These are phyloP conservation scores for Leptographium galeiforme DNA, from an alignment of 2,329 filamentous ascomycete genomes.

Conservation along the genomic window DNA sequence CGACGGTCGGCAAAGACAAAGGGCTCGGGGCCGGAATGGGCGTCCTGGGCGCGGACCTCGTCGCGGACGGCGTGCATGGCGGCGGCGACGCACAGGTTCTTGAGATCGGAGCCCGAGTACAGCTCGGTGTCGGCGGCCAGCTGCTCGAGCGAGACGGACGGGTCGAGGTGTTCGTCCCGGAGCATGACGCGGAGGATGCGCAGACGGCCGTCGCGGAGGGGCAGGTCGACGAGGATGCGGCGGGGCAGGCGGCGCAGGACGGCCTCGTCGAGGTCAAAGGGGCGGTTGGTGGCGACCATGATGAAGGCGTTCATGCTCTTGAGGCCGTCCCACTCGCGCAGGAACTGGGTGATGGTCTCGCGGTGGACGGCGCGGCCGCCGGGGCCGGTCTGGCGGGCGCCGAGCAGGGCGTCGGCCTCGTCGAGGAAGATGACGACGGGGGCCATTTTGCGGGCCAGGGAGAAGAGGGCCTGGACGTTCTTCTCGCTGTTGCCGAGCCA, in stretches of 20 bases:
- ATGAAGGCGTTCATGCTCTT: conserved; percentile 63
- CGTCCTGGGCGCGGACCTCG: conserved; percentile 35
- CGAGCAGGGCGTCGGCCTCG: conserved; percentile 87
- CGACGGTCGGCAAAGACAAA: conserved; percentile 50
- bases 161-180: conserved; percentile 44
- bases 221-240: conserved; percentile 60
- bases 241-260: conserved; percentile 65
- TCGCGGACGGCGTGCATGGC: conserved; percentile 69
- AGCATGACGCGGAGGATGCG: conserved; percentile 58
- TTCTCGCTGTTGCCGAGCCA: conserved; percentile 95
- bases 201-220: conserved; percentile 44
- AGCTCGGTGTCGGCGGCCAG: conserved; percentile 57
- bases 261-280: conserved; percentile 86
- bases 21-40: conserved; percentile 22
- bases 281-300: conserved; percentile 94
- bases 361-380: conserved; percentile 56
- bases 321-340: conserved; percentile 94
- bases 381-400: conserved; percentile 53
- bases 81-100: conserved; percentile 69
- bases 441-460: conserved; percentile 75
- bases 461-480: conserved; percentile 86
- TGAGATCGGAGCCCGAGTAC: conserved; percentile 74
- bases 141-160: conserved; percentile 43
- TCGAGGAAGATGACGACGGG: conserved; percentile 95
- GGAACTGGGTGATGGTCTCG: conserved; percentile 91